Conservation (phyloP, 768 basidiomycete genomes). For the Boletus reticulatus region DNA sequence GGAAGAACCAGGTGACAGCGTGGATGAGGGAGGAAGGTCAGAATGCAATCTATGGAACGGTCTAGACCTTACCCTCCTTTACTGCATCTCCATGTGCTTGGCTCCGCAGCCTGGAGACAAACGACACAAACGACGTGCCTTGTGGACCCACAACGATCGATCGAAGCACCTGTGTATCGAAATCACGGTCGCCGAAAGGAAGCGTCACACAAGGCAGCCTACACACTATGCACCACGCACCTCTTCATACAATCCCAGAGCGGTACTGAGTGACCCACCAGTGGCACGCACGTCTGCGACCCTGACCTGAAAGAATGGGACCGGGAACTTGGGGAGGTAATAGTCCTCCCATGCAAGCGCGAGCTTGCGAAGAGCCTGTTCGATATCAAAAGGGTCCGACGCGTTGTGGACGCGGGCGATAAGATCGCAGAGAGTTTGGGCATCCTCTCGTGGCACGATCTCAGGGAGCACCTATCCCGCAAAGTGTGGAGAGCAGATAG, state of each 20-base stretch:
- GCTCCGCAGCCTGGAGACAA: constrained; percentile 25
- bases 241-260: constrained; percentile 30
- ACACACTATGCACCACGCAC: constrained; percentile 10
- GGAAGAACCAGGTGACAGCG: not conserved
- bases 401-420: constrained; percentile 16
- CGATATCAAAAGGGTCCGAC: constrained; percentile 11
- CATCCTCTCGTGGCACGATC: constrained; percentile 22
- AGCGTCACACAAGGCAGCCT: not conserved
- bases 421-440: constrained; percentile 17
- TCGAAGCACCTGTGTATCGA: constrained; percentile 19
- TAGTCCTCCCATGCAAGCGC: constrained; percentile 33
- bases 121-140: constrained; percentile 18
- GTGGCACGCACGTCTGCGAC: constrained; percentile 32
- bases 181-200: not conserved
- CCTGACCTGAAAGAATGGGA: constrained; percentile 32
- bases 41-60: not conserved
- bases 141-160: constrained; percentile 18
- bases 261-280: constrained; percentile 31
- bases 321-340: constrained; percentile 29
- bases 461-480: constrained; percentile 20
- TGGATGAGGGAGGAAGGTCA: not conserved
- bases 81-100: constrained; percentile 25
- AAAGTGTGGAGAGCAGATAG: no score
- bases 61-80: constrained; percentile 23
- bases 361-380: constrained; percentile 25